Base-by-base conservation (phyloP, 768 basidiomycete species). In the Gymnopilus dilepis region DNA sequence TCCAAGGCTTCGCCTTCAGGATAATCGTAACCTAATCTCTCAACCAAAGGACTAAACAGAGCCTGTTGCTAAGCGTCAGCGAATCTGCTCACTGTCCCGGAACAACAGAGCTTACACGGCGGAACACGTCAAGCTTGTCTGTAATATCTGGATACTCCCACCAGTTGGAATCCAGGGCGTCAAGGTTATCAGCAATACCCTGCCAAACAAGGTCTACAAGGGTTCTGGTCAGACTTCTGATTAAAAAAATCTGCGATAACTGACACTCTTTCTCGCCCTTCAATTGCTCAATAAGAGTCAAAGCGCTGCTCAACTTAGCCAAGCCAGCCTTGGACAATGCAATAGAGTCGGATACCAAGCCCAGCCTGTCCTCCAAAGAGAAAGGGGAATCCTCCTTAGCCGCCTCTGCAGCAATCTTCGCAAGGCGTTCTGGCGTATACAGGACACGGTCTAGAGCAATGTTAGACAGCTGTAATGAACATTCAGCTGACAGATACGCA, bases 301-400 rank as follows among this genome's bases (percentile, higher is more conserved):
- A 80, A 1, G 89, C 86, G 62, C 87, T 88, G 67, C 92, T 94
- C 33, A 94, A 82, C 60, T 87, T 82, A 50, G 87, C 79, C 68
- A 92, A 84, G 3, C 95, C 95, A 19, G 94, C 91, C 69, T 88
- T 86, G 51, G 93, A 85, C 30, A 98, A 83, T 0, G 89, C 89
- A 69, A 91, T 81, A 0, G 89, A 82, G 68, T 99, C 97, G 51
- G 90, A 84, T 21, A 97, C 86, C 26, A 99, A 80, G 17, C 96
- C 96, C 67, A 98, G 89, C 22, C 94, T 86, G 71, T 99, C 97
- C 59, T 92, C 88, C 61, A 94, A 77, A 1, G 89, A 82, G 77
- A 97, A 94, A 7, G 83, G 74, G 3, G 85, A 84, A 58, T 85
- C 75, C 12, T 77, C 69, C 69, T 85, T 87, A n/a, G 87, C 84